Conservation (phyloP, 805 yeast genomes). For the Tetrapisispora iriomotensis region DNA sequence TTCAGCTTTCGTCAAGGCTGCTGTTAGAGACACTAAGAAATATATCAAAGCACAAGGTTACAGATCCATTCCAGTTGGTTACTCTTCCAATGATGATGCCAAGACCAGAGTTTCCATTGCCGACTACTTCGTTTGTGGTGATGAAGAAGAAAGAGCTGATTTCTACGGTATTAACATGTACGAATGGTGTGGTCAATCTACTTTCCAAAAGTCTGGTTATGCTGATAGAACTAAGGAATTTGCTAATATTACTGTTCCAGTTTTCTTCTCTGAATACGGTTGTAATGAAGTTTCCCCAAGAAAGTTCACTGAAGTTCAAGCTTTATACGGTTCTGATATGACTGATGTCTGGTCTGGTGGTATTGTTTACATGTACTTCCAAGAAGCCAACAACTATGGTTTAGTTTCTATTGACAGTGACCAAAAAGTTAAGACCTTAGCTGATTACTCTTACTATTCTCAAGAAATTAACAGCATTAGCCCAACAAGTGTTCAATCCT, state of each 20-base stretch:
- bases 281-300: conserved; percentile 65
- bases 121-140: conserved; percentile 72
- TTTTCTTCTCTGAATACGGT: conserved; percentile 77
- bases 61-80: conserved; percentile 69
- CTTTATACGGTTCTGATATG: conserved; percentile 58
- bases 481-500: conserved; percentile 41
- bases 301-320: conserved; percentile 59
- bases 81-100: conserved; percentile 69
- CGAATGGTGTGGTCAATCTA: conserved; percentile 73
- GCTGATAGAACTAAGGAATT: conserved; percentile 54
- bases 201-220: conserved; percentile 55
- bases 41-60: conserved; percentile 54
- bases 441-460: conserved; percentile 55
- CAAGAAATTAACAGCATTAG: conserved; percentile 44
- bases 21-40: conserved; percentile 64
- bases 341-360: conserved; percentile 86
- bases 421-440: conserved; percentile 43
- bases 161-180: conserved; percentile 85
- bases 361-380: conserved; percentile 77
- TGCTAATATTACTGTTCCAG: conserved; percentile 55
- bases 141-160: conserved; percentile 53
- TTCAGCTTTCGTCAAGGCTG: conserved; percentile 77
- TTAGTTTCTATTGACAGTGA: conserved; percentile 44
- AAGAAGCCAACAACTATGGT: conserved; percentile 70
- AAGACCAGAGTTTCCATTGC: conserved; percentile 58